These are phyloP conservation scores for Pleurotus eryngii DNA, from an alignment of 768 basidiomycete genomes.

Conservation along the genomic window DNA sequence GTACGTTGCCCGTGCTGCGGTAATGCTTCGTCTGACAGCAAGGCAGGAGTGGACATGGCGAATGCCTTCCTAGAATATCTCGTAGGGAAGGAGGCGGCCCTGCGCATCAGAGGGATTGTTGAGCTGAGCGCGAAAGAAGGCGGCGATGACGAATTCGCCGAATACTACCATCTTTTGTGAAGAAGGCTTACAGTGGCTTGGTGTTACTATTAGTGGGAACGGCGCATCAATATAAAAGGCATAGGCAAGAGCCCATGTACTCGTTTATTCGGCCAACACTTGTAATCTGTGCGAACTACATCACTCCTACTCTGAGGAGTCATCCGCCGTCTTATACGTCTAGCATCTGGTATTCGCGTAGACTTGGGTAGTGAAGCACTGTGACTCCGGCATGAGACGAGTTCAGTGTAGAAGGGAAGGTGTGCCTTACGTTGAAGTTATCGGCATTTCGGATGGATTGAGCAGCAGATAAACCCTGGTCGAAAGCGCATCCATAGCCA, in stretches of 20 bases:
- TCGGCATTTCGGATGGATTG: conserved; percentile 38
- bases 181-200: not conserved
- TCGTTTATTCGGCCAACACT: too few relatives aligned
- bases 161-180: conserved; percentile 21
- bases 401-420: not conserved
- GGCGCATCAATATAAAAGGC: too few relatives aligned
- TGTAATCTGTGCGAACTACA: too few relatives aligned
- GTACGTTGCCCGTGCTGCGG: conserved; percentile 7
- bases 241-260: too few relatives aligned
- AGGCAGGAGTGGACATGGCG: conserved; percentile 26
- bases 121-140: not conserved
- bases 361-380: conserved; percentile 46
- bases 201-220: too few relatives aligned
- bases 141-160: not conserved
- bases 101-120: not conserved
- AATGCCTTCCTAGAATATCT: conserved; percentile 23
- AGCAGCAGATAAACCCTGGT: conserved; percentile 34
- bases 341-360: conserved; percentile 38
- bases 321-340: conserved; percentile 1
- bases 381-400: not conserved
- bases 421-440: conserved; percentile 39
- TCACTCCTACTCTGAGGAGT: too few relatives aligned
- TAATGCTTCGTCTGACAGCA: not conserved
- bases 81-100: conserved; percentile 13
- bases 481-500: conserved; percentile 36